A percentile compares a stretch with the other conserved stretches of the same genome.
These are phyloP conservation scores for Diaporthe caulivora DNA, from an alignment of 2,329 filamentous ascomycete genomes.

Conservation along the genomic window DNA sequence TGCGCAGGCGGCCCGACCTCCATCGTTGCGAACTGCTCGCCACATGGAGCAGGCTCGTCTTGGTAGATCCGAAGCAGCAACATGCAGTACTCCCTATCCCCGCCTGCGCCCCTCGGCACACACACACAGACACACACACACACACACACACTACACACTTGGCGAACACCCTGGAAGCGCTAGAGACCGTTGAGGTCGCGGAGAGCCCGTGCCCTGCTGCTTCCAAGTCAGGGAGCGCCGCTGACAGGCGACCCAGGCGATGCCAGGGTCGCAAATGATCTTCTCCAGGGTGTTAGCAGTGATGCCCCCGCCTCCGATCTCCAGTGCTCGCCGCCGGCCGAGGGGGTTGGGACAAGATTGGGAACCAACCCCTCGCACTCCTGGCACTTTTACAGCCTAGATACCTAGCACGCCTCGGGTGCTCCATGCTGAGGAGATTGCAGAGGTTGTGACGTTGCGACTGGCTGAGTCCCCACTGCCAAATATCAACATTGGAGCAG, in stretches of 20 bases:
- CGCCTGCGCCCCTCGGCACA: not conserved
- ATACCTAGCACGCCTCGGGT: too few species aligned
- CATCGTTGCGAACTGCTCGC: not conserved
- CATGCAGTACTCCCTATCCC: not conserved
- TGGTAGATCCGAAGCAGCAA: not conserved
- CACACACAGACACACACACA: too few species aligned
- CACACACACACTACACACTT: too few species aligned
- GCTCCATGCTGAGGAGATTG: not conserved
- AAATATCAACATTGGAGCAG: not conserved
- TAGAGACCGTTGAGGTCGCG: conserved; percentile 18
- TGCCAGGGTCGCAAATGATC: too few species aligned
- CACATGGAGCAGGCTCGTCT: not conserved
- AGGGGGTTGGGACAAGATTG: not conserved
- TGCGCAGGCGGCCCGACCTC: not conserved
- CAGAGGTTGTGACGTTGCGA: not conserved
- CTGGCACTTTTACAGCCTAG: not conserved
- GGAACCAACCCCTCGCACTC: not conserved
- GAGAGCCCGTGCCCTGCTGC: conserved; percentile 3
- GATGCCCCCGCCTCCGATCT: conserved; percentile 3
- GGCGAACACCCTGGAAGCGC: conserved; percentile 10
- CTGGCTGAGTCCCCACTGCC: not conserved
- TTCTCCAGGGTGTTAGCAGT: not conserved
- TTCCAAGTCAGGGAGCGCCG: not conserved
- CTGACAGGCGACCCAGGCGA: conserved; percentile 1
- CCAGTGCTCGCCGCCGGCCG: not conserved